Evolutionary conservation across 1,284 basidiomycete genomes (phyloP).

Genomic region (Cutaneotrichosporon mucoides): DNA sequence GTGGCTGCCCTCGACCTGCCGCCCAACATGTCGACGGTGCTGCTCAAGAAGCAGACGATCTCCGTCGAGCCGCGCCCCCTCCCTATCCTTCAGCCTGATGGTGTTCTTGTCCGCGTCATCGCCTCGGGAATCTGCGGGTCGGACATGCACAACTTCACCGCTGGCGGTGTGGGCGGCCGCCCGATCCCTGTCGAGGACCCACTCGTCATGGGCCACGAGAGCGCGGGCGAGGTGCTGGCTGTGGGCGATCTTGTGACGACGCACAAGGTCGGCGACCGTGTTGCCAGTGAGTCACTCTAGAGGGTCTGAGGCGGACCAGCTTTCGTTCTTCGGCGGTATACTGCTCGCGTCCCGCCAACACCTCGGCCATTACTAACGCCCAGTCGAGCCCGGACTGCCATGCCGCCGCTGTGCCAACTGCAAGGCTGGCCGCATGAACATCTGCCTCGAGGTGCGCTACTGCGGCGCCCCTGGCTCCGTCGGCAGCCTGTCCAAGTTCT

Average conservation of each 20-base stretch:
- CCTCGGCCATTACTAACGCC: background rate
- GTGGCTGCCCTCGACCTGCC: constrained; percentile 35
- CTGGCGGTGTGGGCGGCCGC: constrained; percentile 43
- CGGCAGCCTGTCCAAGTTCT: constrained; percentile 39
- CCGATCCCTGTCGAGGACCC: constrained; percentile 36
- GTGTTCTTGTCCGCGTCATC: constrained; percentile 43
- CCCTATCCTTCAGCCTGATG: constrained; percentile 44
- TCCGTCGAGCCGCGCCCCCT: constrained; percentile 30
- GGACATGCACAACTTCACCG: constrained; percentile 43
- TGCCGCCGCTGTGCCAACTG: constrained; percentile 48
- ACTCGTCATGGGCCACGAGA: constrained; percentile 50
- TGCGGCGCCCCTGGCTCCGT: constrained; percentile 44
- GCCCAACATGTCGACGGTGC: constrained; percentile 35
- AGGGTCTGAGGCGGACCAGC: too few species aligned
- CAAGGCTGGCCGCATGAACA: constrained; percentile 70
- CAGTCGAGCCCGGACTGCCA: constrained; percentile 59
- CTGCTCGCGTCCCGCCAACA: too few species aligned
- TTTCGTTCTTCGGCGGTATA: too few species aligned
- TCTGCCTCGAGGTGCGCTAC: constrained; percentile 40
- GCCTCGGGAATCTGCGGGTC: constrained; percentile 45
- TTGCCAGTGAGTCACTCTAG: constrained; percentile 41
- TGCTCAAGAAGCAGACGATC: constrained; percentile 41
- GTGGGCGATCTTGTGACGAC: constrained; percentile 44
- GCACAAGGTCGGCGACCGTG: constrained; percentile 51
- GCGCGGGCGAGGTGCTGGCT: constrained; percentile 43